Evolutionary conservation across 305 asterid species (phyloP).

Genomic region (Rubia balearica): DNA sequence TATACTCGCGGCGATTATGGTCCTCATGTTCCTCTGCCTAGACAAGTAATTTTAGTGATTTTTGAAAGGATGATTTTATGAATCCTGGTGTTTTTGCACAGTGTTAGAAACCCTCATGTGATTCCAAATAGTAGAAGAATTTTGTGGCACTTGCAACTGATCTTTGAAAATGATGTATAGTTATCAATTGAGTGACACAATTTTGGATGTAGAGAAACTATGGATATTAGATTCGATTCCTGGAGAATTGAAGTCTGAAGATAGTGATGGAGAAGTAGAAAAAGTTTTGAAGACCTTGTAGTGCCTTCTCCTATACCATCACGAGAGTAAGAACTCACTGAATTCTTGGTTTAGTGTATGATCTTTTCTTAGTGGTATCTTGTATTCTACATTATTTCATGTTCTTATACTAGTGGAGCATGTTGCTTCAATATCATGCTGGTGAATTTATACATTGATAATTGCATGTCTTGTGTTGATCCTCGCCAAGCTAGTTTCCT

Average conservation of each 20-base stretch:
- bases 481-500: not conserved
- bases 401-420: not conserved
- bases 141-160: not conserved
- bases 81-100: not conserved
- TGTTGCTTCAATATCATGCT: not conserved
- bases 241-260: slow-evolving; percentile 52
- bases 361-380: not conserved
- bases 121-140: not conserved
- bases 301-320: slow-evolving; percentile 65
- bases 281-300: slow-evolving; percentile 66
- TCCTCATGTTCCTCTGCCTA: slow-evolving; percentile 45
- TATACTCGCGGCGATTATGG: slow-evolving; percentile 61
- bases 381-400: not conserved
- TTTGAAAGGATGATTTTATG: not conserved
- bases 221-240: slow-evolving; percentile 94
- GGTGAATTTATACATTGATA: not conserved
- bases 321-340: slow-evolving; percentile 44
- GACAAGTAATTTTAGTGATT: slow-evolving; percentile 49
- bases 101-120: not conserved
- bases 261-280: slow-evolving; percentile 81
- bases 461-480: not conserved
- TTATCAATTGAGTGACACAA: slow-evolving; percentile 25
- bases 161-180: slow-evolving; percentile 4
- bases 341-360: not conserved
- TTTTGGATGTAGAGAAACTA: slow-evolving; percentile 67